phyloP scores from a whole-genome alignment of 2,329 filamentous ascomycete species.

The Phaeophleospora eucalypticola region DNA sequence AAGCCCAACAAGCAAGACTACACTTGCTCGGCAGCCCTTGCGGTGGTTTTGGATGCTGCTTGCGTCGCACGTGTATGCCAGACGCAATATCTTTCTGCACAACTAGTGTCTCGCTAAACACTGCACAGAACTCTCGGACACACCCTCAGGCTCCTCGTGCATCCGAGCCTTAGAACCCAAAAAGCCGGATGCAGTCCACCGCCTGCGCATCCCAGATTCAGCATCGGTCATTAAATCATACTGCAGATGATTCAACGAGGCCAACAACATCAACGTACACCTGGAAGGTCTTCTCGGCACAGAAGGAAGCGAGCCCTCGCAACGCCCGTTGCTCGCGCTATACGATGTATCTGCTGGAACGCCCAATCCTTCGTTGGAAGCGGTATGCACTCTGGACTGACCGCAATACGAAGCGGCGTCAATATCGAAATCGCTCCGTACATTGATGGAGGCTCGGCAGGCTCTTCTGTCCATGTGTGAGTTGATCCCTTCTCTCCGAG shows the following conservation, averaged over 20 bases:
- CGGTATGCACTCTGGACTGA: neutral
- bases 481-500: slow-evolving; percentile 5
- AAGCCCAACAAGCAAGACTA: neutral
- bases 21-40: neutral
- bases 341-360: neutral
- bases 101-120: neutral
- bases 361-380: neutral
- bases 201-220: too few species aligned
- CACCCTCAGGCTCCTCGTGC: too few species aligned
- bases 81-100: too few species aligned
- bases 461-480: slow-evolving; percentile 1
- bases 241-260: too few species aligned
- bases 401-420: slow-evolving; percentile 12
- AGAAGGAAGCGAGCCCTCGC: too few species aligned
- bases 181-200: too few species aligned
- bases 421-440: slow-evolving; percentile 6
- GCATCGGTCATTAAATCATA: too few species aligned
- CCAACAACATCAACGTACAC: too few species aligned
- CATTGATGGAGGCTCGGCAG: slow-evolving; percentile 2
- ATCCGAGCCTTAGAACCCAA: too few species aligned
- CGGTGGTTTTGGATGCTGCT: neutral
- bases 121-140: neutral
- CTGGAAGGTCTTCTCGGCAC: too few species aligned
- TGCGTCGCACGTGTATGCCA: neutral
- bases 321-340: neutral